A percentile compares a stretch with the other conserved stretches of the same genome.
phyloP scores from a whole-genome alignment of 164 flowering plant species.

The Magnolia sinica region DNA sequence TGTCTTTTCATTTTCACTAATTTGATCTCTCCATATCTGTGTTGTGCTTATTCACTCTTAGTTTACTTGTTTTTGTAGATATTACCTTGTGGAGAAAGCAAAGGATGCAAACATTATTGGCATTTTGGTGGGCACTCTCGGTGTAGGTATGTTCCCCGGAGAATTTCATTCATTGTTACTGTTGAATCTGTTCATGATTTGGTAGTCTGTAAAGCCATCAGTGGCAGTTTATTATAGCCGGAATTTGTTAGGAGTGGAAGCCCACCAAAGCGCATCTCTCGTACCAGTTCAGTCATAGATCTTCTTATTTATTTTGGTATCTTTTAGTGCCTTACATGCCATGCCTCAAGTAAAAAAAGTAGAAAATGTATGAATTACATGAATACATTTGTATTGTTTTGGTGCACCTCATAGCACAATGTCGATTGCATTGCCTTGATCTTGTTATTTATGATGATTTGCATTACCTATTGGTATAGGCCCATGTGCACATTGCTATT shows the following conservation, averaged over 20 bases:
- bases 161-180: neutral
- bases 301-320: neutral
- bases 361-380: too few species aligned
- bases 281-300: neutral
- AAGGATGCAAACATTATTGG: constrained; percentile 96
- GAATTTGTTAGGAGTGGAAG: neutral
- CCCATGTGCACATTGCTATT: too few species aligned
- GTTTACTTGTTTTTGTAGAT: constrained; percentile 41
- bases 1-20: neutral
- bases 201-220: neutral
- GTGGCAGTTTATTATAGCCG: constrained; percentile 1
- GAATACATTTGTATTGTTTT: too few species aligned
- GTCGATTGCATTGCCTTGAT: too few species aligned
- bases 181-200: neutral
- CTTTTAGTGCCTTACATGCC: neutral
- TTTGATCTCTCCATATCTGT: neutral
- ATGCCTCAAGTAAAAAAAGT: too few species aligned
- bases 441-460: too few species aligned
- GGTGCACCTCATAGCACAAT: too few species aligned
- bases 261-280: neutral
- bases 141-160: constrained; percentile 65
- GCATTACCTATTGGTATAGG: too few species aligned
- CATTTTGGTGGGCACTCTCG: constrained; percentile 95
- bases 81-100: constrained; percentile 92
- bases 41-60: neutral